Percentiles rank a stretch among this genome's conserved stretches.
phyloP scores from a whole-genome alignment of 345 rosid species.

The Populus davidiana region DNA sequence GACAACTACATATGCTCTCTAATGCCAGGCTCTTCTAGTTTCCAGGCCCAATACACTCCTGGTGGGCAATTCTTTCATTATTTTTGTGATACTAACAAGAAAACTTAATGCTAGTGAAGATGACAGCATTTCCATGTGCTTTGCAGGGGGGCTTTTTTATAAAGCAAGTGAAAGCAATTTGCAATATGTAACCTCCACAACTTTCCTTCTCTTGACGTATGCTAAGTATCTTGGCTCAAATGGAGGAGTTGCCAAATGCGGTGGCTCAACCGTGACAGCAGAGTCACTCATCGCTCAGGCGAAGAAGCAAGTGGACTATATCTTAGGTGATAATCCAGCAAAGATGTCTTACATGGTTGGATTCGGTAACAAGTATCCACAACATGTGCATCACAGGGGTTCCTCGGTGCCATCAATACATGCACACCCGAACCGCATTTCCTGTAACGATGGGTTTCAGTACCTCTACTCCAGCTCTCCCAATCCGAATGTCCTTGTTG shows the following conservation, averaged over 20 bases:
- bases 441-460: constrained; percentile 67
- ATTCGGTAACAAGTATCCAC: constrained; percentile 69
- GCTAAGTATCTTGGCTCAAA: constrained; percentile 62
- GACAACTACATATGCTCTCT: constrained; percentile 70
- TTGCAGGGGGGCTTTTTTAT: constrained; percentile 75
- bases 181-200: constrained; percentile 89
- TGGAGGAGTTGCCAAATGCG: constrained; percentile 43
- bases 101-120: background rate
- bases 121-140: background rate
- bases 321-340: constrained; percentile 76
- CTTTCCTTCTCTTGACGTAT: constrained; percentile 81
- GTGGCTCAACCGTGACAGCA: constrained; percentile 35
- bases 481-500: constrained; percentile 80
- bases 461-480: constrained; percentile 64
- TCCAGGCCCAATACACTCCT: constrained; percentile 67
- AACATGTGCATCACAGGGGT: constrained; percentile 81
- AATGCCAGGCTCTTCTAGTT: constrained; percentile 51
- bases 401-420: constrained; percentile 73
- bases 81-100: background rate
- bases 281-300: constrained; percentile 44
- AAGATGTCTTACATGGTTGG: constrained; percentile 91
- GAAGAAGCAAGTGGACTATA: constrained; percentile 78
- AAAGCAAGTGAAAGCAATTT: constrained; percentile 93
- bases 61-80: constrained; percentile 23
- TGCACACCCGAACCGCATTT: constrained; percentile 63